phyloP scores from a whole-genome alignment of 108 stramenopile genomes.

The Craspedostauros australis region DNA sequence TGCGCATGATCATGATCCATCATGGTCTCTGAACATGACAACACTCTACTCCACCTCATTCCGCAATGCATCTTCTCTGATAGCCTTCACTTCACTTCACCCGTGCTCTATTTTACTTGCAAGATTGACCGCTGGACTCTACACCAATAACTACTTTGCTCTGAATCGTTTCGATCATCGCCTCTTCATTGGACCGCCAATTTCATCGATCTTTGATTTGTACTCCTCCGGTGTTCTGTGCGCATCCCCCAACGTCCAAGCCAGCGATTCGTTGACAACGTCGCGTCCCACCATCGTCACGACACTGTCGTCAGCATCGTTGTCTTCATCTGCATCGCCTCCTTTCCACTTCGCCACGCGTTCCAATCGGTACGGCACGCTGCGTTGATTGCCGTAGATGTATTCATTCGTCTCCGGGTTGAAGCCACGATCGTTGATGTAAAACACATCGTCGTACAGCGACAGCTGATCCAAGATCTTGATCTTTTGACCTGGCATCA shows the following conservation, averaged over 20 bases:
- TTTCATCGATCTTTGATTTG: slow-evolving; percentile 35
- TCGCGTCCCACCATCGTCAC: slow-evolving; percentile 20
- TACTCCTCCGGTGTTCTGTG: slow-evolving; percentile 44
- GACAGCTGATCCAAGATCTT: slow-evolving; percentile 70
- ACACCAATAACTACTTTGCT: no score
- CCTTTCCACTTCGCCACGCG: slow-evolving; percentile 40
- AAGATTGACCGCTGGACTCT: neutral
- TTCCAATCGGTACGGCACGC: slow-evolving; percentile 71
- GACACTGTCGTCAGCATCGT: no score
- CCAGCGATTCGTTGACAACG: slow-evolving; percentile 32
- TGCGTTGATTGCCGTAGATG: slow-evolving; percentile 76
- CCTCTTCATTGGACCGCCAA: slow-evolving; percentile 36
- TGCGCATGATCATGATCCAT: no score
- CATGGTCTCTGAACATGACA: no score
- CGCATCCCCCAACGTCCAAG: slow-evolving; percentile 67
- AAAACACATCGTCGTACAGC: slow-evolving; percentile 68
- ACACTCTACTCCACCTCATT: neutral
- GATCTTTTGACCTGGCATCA: slow-evolving; percentile 71
- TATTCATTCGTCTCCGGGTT: slow-evolving; percentile 54
- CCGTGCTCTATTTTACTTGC: neutral
- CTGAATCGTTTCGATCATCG: no score
- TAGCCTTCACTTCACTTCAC: neutral
- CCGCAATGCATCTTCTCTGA: neutral
- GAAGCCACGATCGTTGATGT: slow-evolving; percentile 82
- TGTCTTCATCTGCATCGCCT: neutral